Evolutionary conservation across 2,329 filamentous ascomycete species (phyloP), one percentile per base, ranked within the genome.

Genomic region (Trichoderma koningii): DNA sequence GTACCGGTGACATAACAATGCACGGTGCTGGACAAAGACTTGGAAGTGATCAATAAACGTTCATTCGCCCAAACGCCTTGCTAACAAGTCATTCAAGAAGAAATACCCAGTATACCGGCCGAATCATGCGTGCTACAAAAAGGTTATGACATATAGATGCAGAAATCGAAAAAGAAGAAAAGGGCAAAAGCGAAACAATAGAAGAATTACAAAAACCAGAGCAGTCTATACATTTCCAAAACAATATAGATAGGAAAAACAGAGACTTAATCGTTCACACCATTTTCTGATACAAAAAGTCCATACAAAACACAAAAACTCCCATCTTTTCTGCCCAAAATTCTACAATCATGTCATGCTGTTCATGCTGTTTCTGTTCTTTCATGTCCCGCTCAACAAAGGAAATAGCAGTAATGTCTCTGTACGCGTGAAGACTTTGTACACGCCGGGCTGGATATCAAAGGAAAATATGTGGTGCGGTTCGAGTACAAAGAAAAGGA

Each of bases 321-420:
- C 59, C 59, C 52, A 14, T 34, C 28, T 42, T 34, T 56, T 56
- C 23, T 34, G 34, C 41, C 48, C 59, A 23, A 23, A 19, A 23
- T 3, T 61, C 59, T 62, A 62, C 59, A 30, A 53, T 62, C 47
- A 62, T 62, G 21, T 53, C 59, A 62, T 45, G 47, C 42, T 62
- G 48, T 62, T 52, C 21, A 23, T 23, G 21, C 21, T 23, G 21
- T 23, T 62, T 62, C 48, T 42, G 26, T 26, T 34, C 45, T 60
- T 66, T 63, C 48, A 63, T 28, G 41, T 28, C 26, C 30, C 41
- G 7, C 21, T 30, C 28, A 30, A 61, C 38, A 61, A 65, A 51
- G 23, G 28, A 57, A 38, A 53, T 30, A 41, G 42, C 41, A 51
- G 26, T 34, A 15, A 38, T 52, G 45, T 17, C 23, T 52, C 26